phyloP scores from a whole-genome alignment of 2,329 filamentous ascomycete genomes.

The Byssothecium circinans region DNA sequence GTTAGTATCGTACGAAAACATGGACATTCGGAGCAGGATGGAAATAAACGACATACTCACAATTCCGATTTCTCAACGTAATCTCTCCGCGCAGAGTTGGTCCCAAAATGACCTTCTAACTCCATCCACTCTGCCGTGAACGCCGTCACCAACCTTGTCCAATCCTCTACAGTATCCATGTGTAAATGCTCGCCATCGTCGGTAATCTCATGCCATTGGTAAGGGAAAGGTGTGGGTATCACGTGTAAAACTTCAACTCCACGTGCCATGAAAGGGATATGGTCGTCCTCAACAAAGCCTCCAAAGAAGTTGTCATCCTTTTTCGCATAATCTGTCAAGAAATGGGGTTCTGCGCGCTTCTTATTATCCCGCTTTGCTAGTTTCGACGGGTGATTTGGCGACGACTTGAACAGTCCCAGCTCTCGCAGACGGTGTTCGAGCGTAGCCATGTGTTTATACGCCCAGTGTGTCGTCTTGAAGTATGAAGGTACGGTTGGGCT shows the following conservation, averaged over 20 bases:
- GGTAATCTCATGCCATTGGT: constrained; percentile 81
- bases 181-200: constrained; percentile 89
- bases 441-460: constrained; percentile 75
- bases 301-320: constrained; percentile 52
- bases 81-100: constrained; percentile 19
- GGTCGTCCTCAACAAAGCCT: constrained; percentile 78
- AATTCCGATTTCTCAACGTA: constrained; percentile 36
- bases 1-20: constrained; percentile 20
- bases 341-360: constrained; percentile 48
- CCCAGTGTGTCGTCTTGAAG: constrained; percentile 92
- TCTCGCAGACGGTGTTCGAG: constrained; percentile 74
- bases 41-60: constrained; percentile 32
- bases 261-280: constrained; percentile 84
- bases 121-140: constrained; percentile 97
- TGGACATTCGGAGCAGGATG: neutral
- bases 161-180: constrained; percentile 78
- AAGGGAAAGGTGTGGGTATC: constrained; percentile 81
- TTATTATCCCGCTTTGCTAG: constrained; percentile 32
- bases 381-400: constrained; percentile 53
- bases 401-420: constrained; percentile 67
- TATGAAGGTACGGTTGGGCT: constrained; percentile 78
- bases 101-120: constrained; percentile 39
- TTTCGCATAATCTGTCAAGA: constrained; percentile 64
- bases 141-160: constrained; percentile 79
- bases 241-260: constrained; percentile 92